Conservation (phyloP, 495 filamentous ascomycete genomes). For the Penicillium canescens region DNA sequence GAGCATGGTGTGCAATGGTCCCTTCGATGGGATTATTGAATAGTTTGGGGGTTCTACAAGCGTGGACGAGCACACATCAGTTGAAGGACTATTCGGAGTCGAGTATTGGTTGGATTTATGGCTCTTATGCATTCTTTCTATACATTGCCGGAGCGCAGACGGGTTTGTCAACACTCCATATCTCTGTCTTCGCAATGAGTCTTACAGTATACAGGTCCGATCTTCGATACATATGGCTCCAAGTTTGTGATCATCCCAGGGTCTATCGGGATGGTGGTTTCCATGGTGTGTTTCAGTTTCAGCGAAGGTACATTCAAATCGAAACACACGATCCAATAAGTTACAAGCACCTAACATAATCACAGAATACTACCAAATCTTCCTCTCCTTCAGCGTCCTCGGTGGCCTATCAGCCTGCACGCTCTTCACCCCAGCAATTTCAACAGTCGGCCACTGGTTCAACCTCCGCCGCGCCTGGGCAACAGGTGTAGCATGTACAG, state of each 20-base stretch:
- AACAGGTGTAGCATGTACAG: conserved; percentile 70
- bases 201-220: conserved; percentile 22
- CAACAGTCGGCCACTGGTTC: conserved; percentile 69
- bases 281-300: conserved; percentile 46
- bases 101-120: conserved; percentile 73
- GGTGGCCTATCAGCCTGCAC: conserved; percentile 36
- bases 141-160: conserved; percentile 49
- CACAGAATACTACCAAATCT: conserved; percentile 43
- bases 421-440: conserved; percentile 65
- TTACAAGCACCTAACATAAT: neutral
- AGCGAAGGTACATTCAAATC: conserved; percentile 36
- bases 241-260: conserved; percentile 24
- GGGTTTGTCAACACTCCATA: conserved; percentile 7
- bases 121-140: conserved; percentile 62
- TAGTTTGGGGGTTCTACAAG: conserved; percentile 62
- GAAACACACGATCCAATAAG: no score
- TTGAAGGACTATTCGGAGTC: conserved; percentile 55
- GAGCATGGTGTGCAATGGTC: conserved; percentile 63
- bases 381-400: conserved; percentile 39
- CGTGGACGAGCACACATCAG: conserved; percentile 53
- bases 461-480: conserved; percentile 65
- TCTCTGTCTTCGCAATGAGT: no score
- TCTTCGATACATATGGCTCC: conserved; percentile 30
- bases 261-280: conserved; percentile 28
- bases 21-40: conserved; percentile 69